Evolutionary conservation across 202 grass and related monocot species (phyloP).

Genomic region (Hordeum pubiflorum): DNA sequence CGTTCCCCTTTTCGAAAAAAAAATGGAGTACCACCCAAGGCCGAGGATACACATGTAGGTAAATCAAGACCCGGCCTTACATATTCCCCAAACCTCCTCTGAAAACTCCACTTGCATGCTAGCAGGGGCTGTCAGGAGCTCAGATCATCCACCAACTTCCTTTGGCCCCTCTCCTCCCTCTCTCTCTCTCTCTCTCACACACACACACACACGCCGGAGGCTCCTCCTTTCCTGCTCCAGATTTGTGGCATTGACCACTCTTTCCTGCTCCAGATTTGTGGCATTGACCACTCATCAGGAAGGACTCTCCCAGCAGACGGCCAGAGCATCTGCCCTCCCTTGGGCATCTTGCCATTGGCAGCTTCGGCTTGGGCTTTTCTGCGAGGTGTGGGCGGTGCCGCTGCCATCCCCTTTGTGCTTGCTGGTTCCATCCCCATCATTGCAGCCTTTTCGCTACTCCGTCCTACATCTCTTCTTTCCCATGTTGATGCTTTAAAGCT

Average conservation of each 20-base stretch:
- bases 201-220: too few relatives aligned
- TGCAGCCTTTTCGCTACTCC: constrained; percentile 22
- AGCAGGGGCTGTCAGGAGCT: constrained; percentile 19
- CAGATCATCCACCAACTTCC: constrained; percentile 48
- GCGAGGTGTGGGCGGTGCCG: constrained; percentile 20
- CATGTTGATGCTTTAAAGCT: constrained; percentile 46
- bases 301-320: background rate
- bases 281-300: constrained; percentile 35
- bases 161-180: background rate
- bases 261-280: background rate
- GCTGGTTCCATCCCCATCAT: constrained; percentile 50
- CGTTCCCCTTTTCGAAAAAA: too few relatives aligned
- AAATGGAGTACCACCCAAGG: background rate
- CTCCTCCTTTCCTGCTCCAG: background rate
- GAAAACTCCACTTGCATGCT: constrained; percentile 39
- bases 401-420: constrained; percentile 19
- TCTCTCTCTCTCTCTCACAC: background rate
- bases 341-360: constrained; percentile 32
- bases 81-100: constrained; percentile 30
- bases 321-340: background rate
- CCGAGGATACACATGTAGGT: background rate
- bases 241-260: constrained; percentile 39
- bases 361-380: constrained; percentile 51
- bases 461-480: background rate
- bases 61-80: constrained; percentile 29